Evolutionary conservation across 2,329 filamentous ascomycete species (phyloP).

Genomic region (Penicillium sp.): DNA sequence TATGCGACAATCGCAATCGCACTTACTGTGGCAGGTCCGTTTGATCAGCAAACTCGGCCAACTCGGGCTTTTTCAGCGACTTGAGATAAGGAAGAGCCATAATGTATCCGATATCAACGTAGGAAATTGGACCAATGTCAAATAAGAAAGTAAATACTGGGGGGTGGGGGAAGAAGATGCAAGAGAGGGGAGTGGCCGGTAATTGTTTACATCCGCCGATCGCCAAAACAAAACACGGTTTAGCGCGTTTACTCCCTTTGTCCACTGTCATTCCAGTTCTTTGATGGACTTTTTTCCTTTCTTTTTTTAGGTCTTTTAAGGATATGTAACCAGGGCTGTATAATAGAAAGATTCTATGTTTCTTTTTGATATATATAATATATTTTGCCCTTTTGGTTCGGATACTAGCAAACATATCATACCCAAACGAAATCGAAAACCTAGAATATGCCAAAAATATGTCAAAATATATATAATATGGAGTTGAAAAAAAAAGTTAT

Average conservation of each 20-base stretch:
- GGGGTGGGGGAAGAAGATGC: slow-evolving; percentile 16
- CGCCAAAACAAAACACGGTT: slow-evolving; percentile 31
- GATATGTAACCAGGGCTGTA: not conserved
- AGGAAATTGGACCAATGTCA: slow-evolving; percentile 14
- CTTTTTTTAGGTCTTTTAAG: not conserved
- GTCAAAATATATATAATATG: not conserved
- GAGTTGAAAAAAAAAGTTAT: slow-evolving; percentile 13
- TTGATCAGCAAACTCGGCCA: slow-evolving; percentile 70
- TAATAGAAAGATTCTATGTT: not conserved
- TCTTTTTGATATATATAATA: not conserved
- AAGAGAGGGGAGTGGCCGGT: slow-evolving; percentile 20
- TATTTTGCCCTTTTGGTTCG: not conserved
- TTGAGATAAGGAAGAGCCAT: slow-evolving; percentile 76
- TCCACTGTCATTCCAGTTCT: slow-evolving; percentile 2
- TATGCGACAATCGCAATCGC: slow-evolving; percentile 6
- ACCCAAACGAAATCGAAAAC: not conserved
- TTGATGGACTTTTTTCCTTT: not conserved
- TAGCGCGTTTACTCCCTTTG: slow-evolving; percentile 24
- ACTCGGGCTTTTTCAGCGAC: slow-evolving; percentile 77
- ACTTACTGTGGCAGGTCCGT: slow-evolving; percentile 73
- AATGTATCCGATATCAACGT: slow-evolving; percentile 29
- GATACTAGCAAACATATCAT: not conserved
- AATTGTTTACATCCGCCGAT: slow-evolving; percentile 37
- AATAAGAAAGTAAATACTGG: slow-evolving; percentile 15
- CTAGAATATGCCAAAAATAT: not conserved